A percentile compares a stretch with the other conserved stretches of the same genome.
These are phyloP conservation scores for Colletotrichum sp. DNA, from an alignment of 2,329 filamentous ascomycete genomes.

Conservation along the genomic window DNA sequence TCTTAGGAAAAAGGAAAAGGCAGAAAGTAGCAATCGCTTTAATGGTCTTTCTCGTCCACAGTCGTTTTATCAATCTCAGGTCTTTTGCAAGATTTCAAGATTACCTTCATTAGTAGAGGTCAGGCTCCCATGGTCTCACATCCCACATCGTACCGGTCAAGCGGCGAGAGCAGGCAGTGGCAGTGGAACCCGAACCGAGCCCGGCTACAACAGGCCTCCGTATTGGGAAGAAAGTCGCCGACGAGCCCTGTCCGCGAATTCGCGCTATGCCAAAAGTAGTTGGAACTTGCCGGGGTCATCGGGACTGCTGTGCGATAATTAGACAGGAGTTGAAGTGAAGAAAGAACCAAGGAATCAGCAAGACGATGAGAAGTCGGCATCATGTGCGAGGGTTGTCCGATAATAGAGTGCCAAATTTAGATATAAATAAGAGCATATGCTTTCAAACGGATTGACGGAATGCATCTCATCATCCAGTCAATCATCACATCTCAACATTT, in stretches of 20 bases:
- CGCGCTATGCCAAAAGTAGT: neutral
- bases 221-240: neutral
- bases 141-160: neutral
- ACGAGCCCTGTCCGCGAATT: neutral
- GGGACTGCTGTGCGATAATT: neutral
- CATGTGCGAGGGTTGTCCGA: neutral
- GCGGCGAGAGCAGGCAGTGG: neutral
- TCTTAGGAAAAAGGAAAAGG: neutral
- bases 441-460: neutral
- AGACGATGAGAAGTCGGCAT: neutral
- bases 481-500: neutral
- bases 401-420: fast-evolving
- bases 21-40: too few species aligned
- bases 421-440: neutral
- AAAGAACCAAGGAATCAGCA: neutral
- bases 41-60: neutral
- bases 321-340: neutral
- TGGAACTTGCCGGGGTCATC: neutral
- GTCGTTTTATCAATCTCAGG: fast-evolving
- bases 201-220: neutral
- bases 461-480: neutral
- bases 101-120: neutral
- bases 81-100: neutral
- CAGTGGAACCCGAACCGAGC: neutral
- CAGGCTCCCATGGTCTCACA: neutral